Evolutionary conservation across 345 rosid genomes (phyloP).

Genomic region (Noccaea caerulescens): DNA sequence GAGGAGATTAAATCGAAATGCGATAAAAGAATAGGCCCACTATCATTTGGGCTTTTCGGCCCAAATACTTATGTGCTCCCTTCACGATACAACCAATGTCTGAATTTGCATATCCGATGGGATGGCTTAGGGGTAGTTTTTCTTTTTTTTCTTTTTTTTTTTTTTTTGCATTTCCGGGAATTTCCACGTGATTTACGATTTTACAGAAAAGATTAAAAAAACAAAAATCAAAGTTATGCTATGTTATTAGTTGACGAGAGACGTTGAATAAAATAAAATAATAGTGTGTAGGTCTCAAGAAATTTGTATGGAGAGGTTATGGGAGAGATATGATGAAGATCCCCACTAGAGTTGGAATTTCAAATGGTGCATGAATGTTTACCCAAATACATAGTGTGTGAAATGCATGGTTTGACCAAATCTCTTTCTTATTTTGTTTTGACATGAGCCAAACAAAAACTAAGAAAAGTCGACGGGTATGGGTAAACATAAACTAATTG

Average conservation of each 20-base stretch:
- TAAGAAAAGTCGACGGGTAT: conserved; percentile 41
- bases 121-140: not conserved
- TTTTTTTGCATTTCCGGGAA: not conserved
- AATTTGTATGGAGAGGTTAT: conserved; percentile 33
- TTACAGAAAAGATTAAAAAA: not conserved
- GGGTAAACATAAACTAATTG: conserved; percentile 20
- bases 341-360: conserved; percentile 39
- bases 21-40: not conserved
- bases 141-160: no score
- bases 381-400: conserved; percentile 35
- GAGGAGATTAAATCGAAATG: not conserved
- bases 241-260: not conserved
- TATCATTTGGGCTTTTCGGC: not conserved
- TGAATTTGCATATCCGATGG: not conserved
- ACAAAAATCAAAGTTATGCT: not conserved
- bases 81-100: not conserved
- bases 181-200: conserved; percentile 13
- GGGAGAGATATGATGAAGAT: conserved; percentile 46
- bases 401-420: conserved; percentile 43
- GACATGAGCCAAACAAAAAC: not conserved
- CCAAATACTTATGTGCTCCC: not conserved
- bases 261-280: conserved; percentile 20
- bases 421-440: conserved; percentile 35
- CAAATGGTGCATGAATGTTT: conserved; percentile 48
- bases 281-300: conserved; percentile 14